Base-by-base conservation (phyloP, 352 stramenopile genomes). In the Phytophthora capsici region DNA sequence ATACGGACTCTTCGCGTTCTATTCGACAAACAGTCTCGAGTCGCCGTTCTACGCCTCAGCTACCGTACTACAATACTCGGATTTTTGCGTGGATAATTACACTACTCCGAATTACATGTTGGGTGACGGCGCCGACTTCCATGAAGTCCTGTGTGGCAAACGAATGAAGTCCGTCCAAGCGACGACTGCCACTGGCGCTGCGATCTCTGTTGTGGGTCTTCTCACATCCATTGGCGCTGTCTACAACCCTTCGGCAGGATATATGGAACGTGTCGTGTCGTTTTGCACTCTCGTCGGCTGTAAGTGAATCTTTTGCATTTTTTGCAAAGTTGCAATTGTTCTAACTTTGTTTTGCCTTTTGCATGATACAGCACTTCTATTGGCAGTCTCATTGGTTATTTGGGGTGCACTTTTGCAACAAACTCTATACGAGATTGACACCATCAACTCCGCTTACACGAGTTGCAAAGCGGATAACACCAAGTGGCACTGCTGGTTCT, bases 401-500 rank as follows among this genome's bases (percentile, higher is more conserved):
- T 94, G 86, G 86, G 86, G 84, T 4, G 86, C 84, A 19, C 63
- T 85, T 32, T 69, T 94, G 12, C 86, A 94, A 54, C 86, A 94
- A 57, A 87, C 78, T 1, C 50, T 94, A 43, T 92, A 93, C 57
- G 70, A 90, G 40, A 86, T 93, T 45, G 86, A 94, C 59, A 85
- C 81, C 6, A 82, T 94, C 53, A 90, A 88, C 58, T 81, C 84
- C 13, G 84, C 84, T 6, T 94, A 90, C 63, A 79, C 80, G 9
- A 86, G 71, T 30, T 94, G 86, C 59, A 93, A 93, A 66, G 71
- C 78, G 1, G 73, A 92, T 51, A 67, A 77, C 46, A 75, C 66
- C 30, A 54, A 91, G 34, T 94, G 86, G 86, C 79, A 78, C 43
- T 94, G 86, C 70, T 94, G 86, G 86, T 94, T 94, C 72, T 94